Conservation (phyloP, 805 yeast species). For the Alloascoidea africana region DNA sequence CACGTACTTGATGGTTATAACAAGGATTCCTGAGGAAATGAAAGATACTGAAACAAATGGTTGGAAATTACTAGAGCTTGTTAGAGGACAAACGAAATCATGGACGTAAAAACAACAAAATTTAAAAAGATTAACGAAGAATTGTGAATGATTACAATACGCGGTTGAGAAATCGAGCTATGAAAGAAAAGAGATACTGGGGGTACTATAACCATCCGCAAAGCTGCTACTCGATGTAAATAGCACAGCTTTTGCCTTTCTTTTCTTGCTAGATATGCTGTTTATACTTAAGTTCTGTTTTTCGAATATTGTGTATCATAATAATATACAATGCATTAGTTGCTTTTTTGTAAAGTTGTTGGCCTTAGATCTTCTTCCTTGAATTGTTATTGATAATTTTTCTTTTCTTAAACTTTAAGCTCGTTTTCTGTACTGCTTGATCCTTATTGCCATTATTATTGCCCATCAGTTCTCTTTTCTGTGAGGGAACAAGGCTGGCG, state of each 20-base stretch:
- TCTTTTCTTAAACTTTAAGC: slow-evolving; percentile 1
- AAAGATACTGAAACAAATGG: slow-evolving; percentile 89
- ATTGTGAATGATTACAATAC: neutral
- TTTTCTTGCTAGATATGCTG: neutral
- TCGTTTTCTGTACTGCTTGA: neutral
- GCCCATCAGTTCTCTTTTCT: slow-evolving; percentile 6
- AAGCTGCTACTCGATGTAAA: slow-evolving; percentile 7
- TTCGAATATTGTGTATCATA: slow-evolving; percentile 4
- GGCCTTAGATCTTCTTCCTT: slow-evolving; percentile 2
- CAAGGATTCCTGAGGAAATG: slow-evolving; percentile 85
- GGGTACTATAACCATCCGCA: neutral
- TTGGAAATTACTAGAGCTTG: slow-evolving; percentile 92
- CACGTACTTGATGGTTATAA: slow-evolving; percentile 92
- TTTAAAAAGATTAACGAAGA: slow-evolving; percentile 7
- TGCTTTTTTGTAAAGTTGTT: slow-evolving; percentile 4
- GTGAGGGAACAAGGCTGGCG: neutral
- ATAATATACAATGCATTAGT: slow-evolving; percentile 3
- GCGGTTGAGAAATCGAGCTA: slow-evolving; percentile 1
- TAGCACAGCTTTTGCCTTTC: slow-evolving; percentile 4
- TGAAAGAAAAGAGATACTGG: neutral
- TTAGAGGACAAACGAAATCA: slow-evolving; percentile 82
- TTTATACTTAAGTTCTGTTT: neutral
- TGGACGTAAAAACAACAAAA: slow-evolving; percentile 31
- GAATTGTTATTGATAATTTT: neutral
- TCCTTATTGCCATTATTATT: neutral